Evolutionary conservation across 345 rosid genomes (phyloP).

Genomic region (Syzygium jambos): DNA sequence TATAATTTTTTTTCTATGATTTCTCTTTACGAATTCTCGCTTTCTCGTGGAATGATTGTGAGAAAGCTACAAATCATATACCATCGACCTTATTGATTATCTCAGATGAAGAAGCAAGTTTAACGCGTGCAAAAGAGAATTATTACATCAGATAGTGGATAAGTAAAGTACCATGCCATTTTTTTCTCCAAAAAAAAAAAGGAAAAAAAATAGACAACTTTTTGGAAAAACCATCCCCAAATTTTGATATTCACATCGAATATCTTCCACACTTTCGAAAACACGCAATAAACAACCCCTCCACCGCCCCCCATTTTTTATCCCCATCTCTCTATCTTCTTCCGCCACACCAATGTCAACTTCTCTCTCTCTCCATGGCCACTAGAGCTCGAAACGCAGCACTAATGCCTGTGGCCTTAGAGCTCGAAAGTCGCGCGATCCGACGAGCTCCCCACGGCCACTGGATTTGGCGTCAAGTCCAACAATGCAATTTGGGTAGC

Average conservation of each 20-base stretch:
- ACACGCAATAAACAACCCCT: neutral
- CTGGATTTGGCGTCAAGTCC: neutral
- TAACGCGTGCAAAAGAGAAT: neutral
- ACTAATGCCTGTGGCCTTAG: neutral
- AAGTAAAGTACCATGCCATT: neutral
- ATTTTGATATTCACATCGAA: too few species aligned
- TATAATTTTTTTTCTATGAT: too few species aligned
- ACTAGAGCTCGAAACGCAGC: neutral
- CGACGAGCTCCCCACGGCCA: too few species aligned
- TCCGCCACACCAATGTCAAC: neutral
- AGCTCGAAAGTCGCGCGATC: neutral
- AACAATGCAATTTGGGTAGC: neutral
- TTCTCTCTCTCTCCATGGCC: neutral
- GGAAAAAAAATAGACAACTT: neutral
- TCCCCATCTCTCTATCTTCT: too few species aligned
- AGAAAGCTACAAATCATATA: neutral
- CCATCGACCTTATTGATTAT: neutral
- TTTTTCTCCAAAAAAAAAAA: neutral
- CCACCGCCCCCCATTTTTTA: too few species aligned
- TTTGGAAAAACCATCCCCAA: neutral
- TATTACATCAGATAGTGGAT: rapidly evolving
- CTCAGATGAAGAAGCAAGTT: neutral
- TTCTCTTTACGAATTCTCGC: neutral
- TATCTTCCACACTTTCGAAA: too few species aligned
- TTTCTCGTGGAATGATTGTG: too few species aligned